phyloP scores from a whole-genome alignment of 768 basidiomycete genomes.

The Calocera cornea region DNA sequence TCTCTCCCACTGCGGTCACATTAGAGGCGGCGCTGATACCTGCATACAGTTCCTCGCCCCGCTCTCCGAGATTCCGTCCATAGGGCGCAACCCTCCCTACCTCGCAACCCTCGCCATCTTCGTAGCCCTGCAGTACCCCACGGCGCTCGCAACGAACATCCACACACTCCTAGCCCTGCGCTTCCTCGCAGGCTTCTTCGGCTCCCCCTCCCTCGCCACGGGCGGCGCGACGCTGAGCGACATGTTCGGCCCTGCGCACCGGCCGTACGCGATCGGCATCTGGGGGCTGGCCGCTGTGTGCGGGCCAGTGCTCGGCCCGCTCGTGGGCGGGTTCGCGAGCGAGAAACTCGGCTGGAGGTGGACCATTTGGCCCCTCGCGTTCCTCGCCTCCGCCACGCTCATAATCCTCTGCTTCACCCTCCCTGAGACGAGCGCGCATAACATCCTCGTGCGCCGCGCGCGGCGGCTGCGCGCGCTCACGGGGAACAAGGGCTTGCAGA shows the following conservation, averaged over 20 bases:
- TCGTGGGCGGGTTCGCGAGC: slow-evolving; percentile 24
- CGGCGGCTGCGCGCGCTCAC: slow-evolving; percentile 26
- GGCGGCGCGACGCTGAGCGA: slow-evolving; percentile 23
- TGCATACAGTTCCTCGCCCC: slow-evolving; percentile 13
- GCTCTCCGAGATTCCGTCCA: slow-evolving; percentile 23
- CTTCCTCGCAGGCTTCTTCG: slow-evolving; percentile 26
- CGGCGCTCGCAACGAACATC: slow-evolving; percentile 19
- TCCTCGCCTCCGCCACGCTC: slow-evolving; percentile 21
- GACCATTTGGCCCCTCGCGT: slow-evolving; percentile 25
- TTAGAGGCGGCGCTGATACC: neutral
- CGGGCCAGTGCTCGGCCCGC: slow-evolving; percentile 23
- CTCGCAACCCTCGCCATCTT: slow-evolving; percentile 25
- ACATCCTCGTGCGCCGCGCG: slow-evolving; percentile 27
- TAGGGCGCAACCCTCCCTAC: slow-evolving; percentile 26
- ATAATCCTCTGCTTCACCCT: slow-evolving; percentile 22
- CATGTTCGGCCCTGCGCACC: slow-evolving; percentile 18
- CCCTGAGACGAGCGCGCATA: slow-evolving; percentile 26
- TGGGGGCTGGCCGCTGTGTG: slow-evolving; percentile 20
- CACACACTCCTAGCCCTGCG: slow-evolving; percentile 24
- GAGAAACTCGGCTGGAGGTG: slow-evolving; percentile 25
- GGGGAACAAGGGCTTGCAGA: slow-evolving; percentile 22
- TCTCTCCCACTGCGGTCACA: neutral
- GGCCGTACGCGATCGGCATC: slow-evolving; percentile 22
- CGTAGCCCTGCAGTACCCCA: slow-evolving; percentile 24
- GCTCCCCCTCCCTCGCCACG: slow-evolving; percentile 26